Base-by-base conservation (phyloP, 805 yeast species). In the Myxozyma vanderwaltii region DNA sequence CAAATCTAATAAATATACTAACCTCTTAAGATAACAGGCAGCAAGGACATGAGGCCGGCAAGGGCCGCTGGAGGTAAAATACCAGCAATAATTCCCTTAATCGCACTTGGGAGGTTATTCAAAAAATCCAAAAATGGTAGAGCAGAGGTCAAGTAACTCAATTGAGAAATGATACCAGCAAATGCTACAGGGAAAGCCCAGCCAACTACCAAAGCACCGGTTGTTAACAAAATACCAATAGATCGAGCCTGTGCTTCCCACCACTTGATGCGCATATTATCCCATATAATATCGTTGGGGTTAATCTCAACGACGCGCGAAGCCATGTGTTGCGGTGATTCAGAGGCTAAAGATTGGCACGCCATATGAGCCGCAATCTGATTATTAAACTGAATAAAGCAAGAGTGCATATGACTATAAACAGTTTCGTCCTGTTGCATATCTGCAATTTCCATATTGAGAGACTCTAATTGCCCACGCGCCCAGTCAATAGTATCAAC, bases 161-260 rank as follows among this genome's bases (percentile, higher is more conserved):
- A 75, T 66, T 90, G 96, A 0, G 95, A 83, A 0, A 91, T 74
- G 31, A 89, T 73, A 0, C 92, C 91, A 17, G 89, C 83, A 58
- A 88, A 78, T 0, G 96, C 89, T 0, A 90, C 92, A 0, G 97
- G 97, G 1, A 90, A 71, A 1, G 89, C 88, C 86, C 96, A 91
- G 1, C 82, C 81, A 19, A 82, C 41, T 74, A 86, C 84, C 0
- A 89, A 74, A 0, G 77, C 60, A 7, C 82, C 70, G 55, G 84
- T 77, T 15, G 81, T 38, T 2, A 79, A 48, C 27, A 78, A 79
- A 0, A 86, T 84, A 3, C 77, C 39, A 2, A 76, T 69, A 15
- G 74, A 72, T 67, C 83, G 78, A 0, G 77, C 23, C 17, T 74
- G 72, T 10, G 70, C 71, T 2, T 76, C 65, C 62, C 75, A 64